Evolutionary conservation across 495 filamentous ascomycete species (phyloP).

Genomic region (Penicillium riverlandense): DNA sequence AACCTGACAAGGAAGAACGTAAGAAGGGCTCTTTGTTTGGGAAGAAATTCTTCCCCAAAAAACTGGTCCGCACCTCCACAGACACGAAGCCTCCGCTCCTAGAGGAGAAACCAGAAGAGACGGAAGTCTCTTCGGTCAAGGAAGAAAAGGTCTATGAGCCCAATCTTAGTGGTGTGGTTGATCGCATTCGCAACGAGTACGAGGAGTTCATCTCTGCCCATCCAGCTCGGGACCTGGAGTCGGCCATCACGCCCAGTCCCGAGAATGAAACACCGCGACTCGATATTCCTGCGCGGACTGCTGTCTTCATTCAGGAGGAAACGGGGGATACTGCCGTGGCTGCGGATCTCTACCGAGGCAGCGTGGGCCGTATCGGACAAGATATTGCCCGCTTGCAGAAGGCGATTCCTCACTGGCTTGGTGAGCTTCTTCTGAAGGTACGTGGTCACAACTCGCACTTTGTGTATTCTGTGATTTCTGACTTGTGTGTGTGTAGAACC

Average conservation of each 20-base stretch:
- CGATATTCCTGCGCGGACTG: conserved; percentile 69
- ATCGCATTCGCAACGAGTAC: conserved; percentile 71
- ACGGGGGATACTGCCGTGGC: conserved; percentile 79
- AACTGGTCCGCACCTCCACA: conserved; percentile 66
- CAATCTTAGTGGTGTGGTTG: conserved; percentile 72
- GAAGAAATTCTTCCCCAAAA: conserved; percentile 90
- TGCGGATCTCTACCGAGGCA: conserved; percentile 85
- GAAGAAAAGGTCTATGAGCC: conserved; percentile 77
- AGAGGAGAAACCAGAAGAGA: conserved; percentile 82
- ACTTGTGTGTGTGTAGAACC: conserved; percentile 48
- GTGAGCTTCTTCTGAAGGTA: conserved; percentile 78
- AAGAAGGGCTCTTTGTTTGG: conserved; percentile 70
- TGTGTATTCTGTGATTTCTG: background rate
- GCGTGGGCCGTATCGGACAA: conserved; percentile 64
- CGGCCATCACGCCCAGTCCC: conserved; percentile 67
- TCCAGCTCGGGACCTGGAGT: conserved; percentile 46
- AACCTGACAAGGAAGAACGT: conserved; percentile 63
- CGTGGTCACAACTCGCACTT: conserved; percentile 1
- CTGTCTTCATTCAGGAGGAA: conserved; percentile 93
- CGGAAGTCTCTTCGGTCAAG: conserved; percentile 54
- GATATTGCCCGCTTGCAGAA: conserved; percentile 82
- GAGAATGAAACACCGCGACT: conserved; percentile 81
- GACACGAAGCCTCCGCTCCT: conserved; percentile 66
- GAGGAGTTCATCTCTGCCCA: conserved; percentile 57
- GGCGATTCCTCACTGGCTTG: conserved; percentile 82